These are phyloP conservation scores for Leptosphaerulina australis DNA, from an alignment of 2,329 filamentous ascomycete species.

Conservation along the genomic window DNA sequence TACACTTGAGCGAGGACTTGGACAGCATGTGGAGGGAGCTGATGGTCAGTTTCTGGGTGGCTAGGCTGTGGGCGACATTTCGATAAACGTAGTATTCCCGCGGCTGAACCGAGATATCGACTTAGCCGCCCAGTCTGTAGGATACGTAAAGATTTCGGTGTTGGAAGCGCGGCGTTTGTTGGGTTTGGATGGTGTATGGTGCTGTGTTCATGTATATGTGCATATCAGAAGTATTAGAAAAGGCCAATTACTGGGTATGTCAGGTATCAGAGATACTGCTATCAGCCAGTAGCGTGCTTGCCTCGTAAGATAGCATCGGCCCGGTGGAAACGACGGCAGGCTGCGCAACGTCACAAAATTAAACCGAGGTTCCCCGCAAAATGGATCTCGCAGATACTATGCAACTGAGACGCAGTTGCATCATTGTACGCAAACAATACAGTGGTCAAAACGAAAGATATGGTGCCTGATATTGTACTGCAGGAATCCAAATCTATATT, in stretches of 20 bases:
- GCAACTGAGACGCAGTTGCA: slow-evolving; percentile 2
- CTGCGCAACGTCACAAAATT: slow-evolving; percentile 12
- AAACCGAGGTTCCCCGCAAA: slow-evolving; percentile 21
- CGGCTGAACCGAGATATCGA: background rate
- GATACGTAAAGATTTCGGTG: background rate
- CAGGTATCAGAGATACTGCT: too few species aligned
- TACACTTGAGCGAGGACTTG: slow-evolving; percentile 22
- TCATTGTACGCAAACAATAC: background rate
- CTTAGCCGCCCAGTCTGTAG: background rate
- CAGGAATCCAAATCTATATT: background rate
- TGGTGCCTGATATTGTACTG: background rate
- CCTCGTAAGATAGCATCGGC: too few species aligned
- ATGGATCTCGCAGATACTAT: background rate
- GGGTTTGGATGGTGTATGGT: too few species aligned
- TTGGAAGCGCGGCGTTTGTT: too few species aligned
- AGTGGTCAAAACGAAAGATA: background rate
- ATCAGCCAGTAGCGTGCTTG: too few species aligned
- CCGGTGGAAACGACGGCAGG: too few species aligned
- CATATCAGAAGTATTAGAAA: too few species aligned
- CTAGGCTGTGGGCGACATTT: slow-evolving; percentile 20
- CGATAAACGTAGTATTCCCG: background rate
- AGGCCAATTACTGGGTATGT: too few species aligned
- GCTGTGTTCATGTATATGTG: too few species aligned
- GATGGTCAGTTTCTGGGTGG: slow-evolving; percentile 24
- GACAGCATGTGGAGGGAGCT: slow-evolving; percentile 31